Evolutionary conservation across 2,329 filamentous ascomycete species (phyloP).

Genomic region (Albophoma yamanashiensis): DNA sequence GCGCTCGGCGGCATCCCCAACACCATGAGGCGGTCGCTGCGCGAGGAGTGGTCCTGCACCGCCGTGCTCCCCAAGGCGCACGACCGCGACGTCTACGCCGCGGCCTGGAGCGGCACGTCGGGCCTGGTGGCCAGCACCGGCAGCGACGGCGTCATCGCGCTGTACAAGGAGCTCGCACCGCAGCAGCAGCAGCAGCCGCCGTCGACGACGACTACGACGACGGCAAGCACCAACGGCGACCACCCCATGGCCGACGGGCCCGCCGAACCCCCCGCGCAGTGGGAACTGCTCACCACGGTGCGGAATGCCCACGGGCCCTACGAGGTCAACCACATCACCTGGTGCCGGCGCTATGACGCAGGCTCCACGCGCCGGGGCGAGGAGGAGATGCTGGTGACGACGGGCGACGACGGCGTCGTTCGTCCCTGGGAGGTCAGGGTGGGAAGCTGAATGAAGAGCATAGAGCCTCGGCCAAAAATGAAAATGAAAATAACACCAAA

Average conservation of each 20-base stretch:
- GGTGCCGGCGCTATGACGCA: conserved; percentile 70
- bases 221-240: conserved; percentile 5
- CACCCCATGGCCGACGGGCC: not conserved
- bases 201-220: conserved; percentile 6
- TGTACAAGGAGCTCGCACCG: conserved; percentile 57
- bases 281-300: conserved; percentile 60
- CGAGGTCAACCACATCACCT: conserved; percentile 85
- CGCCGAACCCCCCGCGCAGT: conserved; percentile 23
- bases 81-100: conserved; percentile 72
- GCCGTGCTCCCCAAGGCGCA: conserved; percentile 65
- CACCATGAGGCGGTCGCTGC: conserved; percentile 68
- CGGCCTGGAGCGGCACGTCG: conserved; percentile 68
- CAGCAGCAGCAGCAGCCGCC: conserved; percentile 1
- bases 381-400: conserved; percentile 83
- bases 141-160: conserved; percentile 69
- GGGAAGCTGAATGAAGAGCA: not conserved
- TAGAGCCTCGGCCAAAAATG: not conserved
- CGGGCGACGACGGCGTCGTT: conserved; percentile 84
- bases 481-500: not conserved
- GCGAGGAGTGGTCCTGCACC: conserved; percentile 78
- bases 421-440: conserved; percentile 62
- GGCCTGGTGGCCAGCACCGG: conserved; percentile 81
- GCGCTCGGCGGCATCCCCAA: conserved; percentile 63
- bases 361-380: conserved; percentile 40
- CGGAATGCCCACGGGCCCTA: conserved; percentile 79